These are phyloP conservation scores for Rugosomyces carneus DNA, from an alignment of 1,284 basidiomycete genomes.

Conservation along the genomic window DNA sequence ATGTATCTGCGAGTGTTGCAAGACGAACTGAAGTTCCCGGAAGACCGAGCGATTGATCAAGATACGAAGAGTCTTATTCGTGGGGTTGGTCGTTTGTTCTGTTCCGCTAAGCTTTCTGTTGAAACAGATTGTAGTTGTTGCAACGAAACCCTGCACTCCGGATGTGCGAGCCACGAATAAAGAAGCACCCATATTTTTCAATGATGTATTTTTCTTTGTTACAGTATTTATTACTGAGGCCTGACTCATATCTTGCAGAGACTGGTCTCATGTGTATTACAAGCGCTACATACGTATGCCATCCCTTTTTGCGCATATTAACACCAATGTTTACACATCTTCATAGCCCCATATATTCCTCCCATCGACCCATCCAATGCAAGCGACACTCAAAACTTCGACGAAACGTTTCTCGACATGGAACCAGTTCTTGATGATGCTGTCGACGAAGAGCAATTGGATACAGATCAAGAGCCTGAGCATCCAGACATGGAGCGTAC, in stretches of 20 bases:
- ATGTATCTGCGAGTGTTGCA: constrained; percentile 92
- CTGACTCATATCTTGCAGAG: constrained; percentile 36
- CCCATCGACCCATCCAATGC: constrained; percentile 90
- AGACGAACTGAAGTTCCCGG: constrained; percentile 84
- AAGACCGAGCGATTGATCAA: constrained; percentile 85
- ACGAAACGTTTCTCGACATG: constrained; percentile 95
- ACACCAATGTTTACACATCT: constrained; percentile 1
- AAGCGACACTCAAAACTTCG: constrained; percentile 96
- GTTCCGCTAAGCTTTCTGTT: background rate
- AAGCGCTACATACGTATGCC: constrained; percentile 87
- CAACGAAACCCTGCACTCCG: constrained; percentile 88
- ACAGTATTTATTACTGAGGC: background rate
- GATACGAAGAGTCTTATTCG: constrained; percentile 94
- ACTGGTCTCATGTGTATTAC: constrained; percentile 91
- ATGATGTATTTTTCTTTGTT: constrained; percentile 69
- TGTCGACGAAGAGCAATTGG: constrained; percentile 47
- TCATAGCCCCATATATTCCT: constrained; percentile 90
- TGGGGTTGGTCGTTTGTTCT: constrained; percentile 54
- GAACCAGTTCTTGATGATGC: constrained; percentile 79
- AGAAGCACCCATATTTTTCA: constrained; percentile 91
- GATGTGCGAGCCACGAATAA: constrained; percentile 90
- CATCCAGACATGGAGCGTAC: constrained; percentile 63
- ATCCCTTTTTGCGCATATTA: constrained; percentile 7
- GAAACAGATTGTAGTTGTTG: constrained; percentile 52
- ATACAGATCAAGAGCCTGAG: constrained; percentile 57